Base-by-base conservation (phyloP, 768 basidiomycete genomes). In the Galerina marginata region DNA sequence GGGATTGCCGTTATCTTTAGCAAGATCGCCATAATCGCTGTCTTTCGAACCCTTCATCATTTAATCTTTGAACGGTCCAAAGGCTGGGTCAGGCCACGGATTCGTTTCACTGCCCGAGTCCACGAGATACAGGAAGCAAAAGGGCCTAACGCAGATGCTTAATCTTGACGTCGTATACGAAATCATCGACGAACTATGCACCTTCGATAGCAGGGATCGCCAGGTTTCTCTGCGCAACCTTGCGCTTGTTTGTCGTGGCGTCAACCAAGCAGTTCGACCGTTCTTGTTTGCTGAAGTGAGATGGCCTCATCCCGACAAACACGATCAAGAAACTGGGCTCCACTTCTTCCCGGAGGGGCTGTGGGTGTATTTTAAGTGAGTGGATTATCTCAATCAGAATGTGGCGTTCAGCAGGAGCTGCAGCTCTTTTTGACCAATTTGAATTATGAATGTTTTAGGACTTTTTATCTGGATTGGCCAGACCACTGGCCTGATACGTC, bases 401-500 rank as follows among this genome's bases (percentile, higher is more conserved):
- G 38, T 15, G 14, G 26, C 54, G 11, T 12, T 33, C 29, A 33
- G 29, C 29, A 42, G 25, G 58, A 33, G 48, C 9, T 15, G 26
- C 26, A 6, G 14, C 9, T 26, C 33, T 23, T 10, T 9, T 26
- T 48, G 12, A 26, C 7, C 25, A 49, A 29, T 4, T 14, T 14
- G 12, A 49, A 16, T 25, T 14, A 20, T 20, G 2, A 5, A 9
- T 26, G 38, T 46, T 15, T 23, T 25, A 79, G 79, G 61, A 69
- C 65, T 23, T 74, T 81, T 38, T 67, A 71, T 52, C 64, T 81
- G 3, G 68, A 75, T 43, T 81, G 79, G 79, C 79, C 79, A 10
- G 79, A 80, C 60, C 74, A 79, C 49, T 80, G 79, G 79, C 75
- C 76, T 3, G 79, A 81, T 49, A 64, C 75, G 10, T 67, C 69